Evolutionary conservation across 257 asterid genomes (phyloP).

Genomic region (Lycium barbarum): DNA sequence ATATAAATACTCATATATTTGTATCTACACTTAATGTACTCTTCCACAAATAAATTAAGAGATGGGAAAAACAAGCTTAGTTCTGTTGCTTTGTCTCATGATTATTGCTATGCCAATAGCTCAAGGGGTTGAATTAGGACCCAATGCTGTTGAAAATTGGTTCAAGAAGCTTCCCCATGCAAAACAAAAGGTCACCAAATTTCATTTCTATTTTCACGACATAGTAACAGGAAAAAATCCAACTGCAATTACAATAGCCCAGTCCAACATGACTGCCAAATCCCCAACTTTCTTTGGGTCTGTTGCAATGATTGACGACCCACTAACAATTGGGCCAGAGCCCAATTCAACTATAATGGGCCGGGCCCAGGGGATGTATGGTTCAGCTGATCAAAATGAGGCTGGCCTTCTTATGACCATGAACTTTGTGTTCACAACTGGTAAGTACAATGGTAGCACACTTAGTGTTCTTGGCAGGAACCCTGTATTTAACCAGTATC

Average conservation of each 20-base stretch:
- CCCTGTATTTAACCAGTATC: constrained; percentile 35
- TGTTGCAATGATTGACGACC: constrained; percentile 42
- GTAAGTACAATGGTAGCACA: constrained; percentile 55
- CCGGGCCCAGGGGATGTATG: constrained; percentile 53
- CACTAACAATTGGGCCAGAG: constrained; percentile 36
- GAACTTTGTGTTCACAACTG: constrained; percentile 43
- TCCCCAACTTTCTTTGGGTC: constrained; percentile 43
- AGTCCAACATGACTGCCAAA: constrained; percentile 34
- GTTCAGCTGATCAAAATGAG: constrained; percentile 37
- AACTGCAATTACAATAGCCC: constrained; percentile 35
- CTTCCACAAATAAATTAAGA: not conserved
- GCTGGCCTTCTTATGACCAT: constrained; percentile 41
- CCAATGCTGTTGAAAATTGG: constrained; percentile 40
- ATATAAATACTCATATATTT: too few relatives aligned
- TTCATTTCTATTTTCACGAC: constrained; percentile 54
- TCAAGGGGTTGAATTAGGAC: constrained; percentile 21
- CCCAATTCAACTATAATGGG: constrained; percentile 45
- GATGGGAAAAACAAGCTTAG: not conserved
- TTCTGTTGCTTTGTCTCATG: not conserved
- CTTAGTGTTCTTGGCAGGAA: constrained; percentile 44
- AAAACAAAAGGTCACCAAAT: constrained; percentile 36
- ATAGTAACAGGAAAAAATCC: constrained; percentile 39
- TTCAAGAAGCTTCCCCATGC: constrained; percentile 32
- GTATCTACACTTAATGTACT: not conserved
- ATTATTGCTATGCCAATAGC: not conserved